These are phyloP conservation scores for Omphalotus olearius DNA, from an alignment of 1,284 basidiomycete species.

Conservation along the genomic window DNA sequence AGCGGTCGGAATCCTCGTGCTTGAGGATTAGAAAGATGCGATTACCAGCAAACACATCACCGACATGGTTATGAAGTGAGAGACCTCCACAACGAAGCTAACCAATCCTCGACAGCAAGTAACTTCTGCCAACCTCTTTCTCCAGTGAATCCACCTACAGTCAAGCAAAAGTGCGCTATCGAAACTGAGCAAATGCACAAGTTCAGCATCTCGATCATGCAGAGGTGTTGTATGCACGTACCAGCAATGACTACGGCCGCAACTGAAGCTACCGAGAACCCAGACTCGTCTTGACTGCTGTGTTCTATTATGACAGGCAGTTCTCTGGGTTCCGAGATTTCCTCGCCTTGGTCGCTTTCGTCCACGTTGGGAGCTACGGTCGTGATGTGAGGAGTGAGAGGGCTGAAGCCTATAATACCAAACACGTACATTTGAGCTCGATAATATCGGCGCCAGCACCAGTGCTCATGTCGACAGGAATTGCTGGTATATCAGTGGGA, in stretches of 20 bases:
- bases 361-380: no score
- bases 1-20: no score
- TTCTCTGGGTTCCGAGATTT: not conserved
- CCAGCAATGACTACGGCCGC: conserved; percentile 42
- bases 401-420: no score
- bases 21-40: no score
- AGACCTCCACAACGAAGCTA: conserved; percentile 17
- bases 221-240: conserved; percentile 15
- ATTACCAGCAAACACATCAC: no score
- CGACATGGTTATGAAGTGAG: not conserved
- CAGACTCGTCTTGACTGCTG: conserved; percentile 18
- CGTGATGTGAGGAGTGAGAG: no score
- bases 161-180: conserved; percentile 47
- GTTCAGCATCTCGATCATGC: not conserved
- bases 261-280: conserved; percentile 35
- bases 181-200: conserved; percentile 27
- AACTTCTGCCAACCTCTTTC: conserved; percentile 42
- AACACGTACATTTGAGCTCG: no score
- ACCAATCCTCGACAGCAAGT: conserved; percentile 38
- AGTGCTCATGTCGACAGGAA: no score
- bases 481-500: no score
- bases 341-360: no score
- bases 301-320: conserved; percentile 4
- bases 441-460: no score
- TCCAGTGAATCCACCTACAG: conserved; percentile 48